A percentile compares a stretch with the other conserved stretches of the same genome.
Conservation (phyloP, 768 basidiomycete species). For the Macrolepiota albuminosa region DNA sequence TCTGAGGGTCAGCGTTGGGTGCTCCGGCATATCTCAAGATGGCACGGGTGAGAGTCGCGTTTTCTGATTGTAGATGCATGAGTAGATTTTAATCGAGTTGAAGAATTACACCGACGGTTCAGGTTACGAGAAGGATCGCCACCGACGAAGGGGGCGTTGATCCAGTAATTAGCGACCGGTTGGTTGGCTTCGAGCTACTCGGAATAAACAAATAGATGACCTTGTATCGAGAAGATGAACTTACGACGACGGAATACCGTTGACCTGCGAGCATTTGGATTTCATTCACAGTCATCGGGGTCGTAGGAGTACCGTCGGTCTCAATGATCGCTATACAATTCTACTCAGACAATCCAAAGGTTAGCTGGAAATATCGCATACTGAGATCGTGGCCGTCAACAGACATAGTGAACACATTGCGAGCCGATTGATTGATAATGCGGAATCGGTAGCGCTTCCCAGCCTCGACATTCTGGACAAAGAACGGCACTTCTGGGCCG, state of each 20-base stretch:
- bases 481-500: no score
- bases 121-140: constrained; percentile 19
- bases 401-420: constrained; percentile 35
- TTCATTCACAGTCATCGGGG: constrained; percentile 25
- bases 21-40: constrained; percentile 33
- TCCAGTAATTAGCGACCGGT: constrained; percentile 37
- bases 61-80: constrained; percentile 15
- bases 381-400: constrained; percentile 29
- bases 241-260: constrained; percentile 33
- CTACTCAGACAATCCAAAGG: not conserved
- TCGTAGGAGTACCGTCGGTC: constrained; percentile 27
- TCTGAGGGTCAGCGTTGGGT: constrained; percentile 21
- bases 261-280: constrained; percentile 38
- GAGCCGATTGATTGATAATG: constrained; percentile 45
- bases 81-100: not conserved
- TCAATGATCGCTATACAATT: constrained; percentile 24
- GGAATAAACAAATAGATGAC: constrained; percentile 3
- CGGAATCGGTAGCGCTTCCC: constrained; percentile 52
- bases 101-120: constrained; percentile 13
- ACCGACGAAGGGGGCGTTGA: constrained; percentile 25
- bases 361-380: not conserved
- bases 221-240: constrained; percentile 14
- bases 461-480: not conserved
- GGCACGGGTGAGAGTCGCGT: constrained; percentile 27
- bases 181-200: constrained; percentile 29